These are phyloP conservation scores for Penicillium roqueforti DNA, from an alignment of 495 filamentous ascomycete species.

Conservation along the genomic window DNA sequence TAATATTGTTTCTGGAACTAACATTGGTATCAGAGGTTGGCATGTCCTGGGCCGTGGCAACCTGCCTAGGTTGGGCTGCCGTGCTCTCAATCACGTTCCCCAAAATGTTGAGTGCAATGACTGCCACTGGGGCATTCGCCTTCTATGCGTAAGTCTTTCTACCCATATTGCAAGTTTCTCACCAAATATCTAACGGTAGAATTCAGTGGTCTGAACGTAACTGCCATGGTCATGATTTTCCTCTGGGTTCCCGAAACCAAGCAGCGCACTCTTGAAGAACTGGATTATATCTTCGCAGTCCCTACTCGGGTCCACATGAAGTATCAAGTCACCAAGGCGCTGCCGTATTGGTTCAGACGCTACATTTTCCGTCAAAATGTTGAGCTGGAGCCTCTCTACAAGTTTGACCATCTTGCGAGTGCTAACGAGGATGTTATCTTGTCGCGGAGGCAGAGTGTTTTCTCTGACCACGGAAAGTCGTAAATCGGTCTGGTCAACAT, in stretches of 20 bases:
- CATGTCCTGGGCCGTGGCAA: constrained; percentile 73
- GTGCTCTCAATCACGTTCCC: constrained; percentile 69
- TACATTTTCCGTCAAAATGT: constrained; percentile 58
- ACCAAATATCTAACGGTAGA: constrained; percentile 21
- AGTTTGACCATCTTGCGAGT: constrained; percentile 43
- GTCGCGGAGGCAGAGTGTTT: constrained; percentile 1
- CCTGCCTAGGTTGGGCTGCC: constrained; percentile 69
- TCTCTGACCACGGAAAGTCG: constrained; percentile 3
- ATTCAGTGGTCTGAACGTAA: constrained; percentile 59
- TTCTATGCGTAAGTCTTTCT: constrained; percentile 43
- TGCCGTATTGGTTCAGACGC: constrained; percentile 68
- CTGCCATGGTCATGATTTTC: constrained; percentile 67
- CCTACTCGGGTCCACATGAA: constrained; percentile 57
- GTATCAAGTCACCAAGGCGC: constrained; percentile 59
- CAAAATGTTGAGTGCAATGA: constrained; percentile 55
- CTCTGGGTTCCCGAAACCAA: constrained; percentile 77
- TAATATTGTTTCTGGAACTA: constrained; percentile 3
- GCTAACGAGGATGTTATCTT: not conserved
- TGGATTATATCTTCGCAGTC: constrained; percentile 80
- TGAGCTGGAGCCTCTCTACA: constrained; percentile 59
- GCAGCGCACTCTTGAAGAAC: constrained; percentile 74
- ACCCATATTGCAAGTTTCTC: not conserved
- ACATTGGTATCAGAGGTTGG: constrained; percentile 51
- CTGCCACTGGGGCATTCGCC: constrained; percentile 48
- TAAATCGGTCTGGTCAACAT: not conserved